These are phyloP conservation scores for Cucurbita pepo DNA, from an alignment of 306 rosid species.

Conservation along the genomic window DNA sequence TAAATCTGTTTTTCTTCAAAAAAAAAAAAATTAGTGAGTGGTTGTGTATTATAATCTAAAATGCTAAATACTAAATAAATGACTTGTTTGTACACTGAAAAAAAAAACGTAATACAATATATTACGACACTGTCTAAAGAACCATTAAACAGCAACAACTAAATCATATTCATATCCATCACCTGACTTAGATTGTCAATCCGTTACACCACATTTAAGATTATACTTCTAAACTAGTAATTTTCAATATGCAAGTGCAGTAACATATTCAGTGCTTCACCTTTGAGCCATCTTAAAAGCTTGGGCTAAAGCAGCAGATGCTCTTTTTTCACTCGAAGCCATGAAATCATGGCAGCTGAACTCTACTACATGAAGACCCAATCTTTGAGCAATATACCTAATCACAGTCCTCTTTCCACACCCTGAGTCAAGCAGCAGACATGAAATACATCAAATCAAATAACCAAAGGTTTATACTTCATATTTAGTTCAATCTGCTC, in stretches of 20 bases:
- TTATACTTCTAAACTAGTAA: not conserved
- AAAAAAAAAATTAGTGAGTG: not conserved
- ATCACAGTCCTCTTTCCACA: constrained; percentile 87
- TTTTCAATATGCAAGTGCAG: not conserved
- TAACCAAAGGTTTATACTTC: not conserved
- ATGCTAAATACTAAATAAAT: too few relatives aligned
- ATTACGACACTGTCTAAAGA: not conserved
- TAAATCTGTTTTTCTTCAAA: too few relatives aligned
- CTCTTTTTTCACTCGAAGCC: constrained; percentile 37
- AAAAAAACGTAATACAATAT: not conserved
- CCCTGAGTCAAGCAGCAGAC: constrained; percentile 26
- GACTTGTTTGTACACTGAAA: not conserved
- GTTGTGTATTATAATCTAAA: too few relatives aligned
- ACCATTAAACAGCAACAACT: not conserved
- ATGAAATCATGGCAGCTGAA: constrained; percentile 67
- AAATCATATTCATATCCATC: not conserved
- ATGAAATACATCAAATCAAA: not conserved
- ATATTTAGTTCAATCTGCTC: not conserved
- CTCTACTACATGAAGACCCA: constrained; percentile 91
- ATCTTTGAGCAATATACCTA: constrained; percentile 65
- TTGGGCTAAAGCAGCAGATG: constrained; percentile 64
- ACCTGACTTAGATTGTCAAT: not conserved
- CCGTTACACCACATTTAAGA: not conserved
- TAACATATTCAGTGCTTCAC: constrained; percentile 18
- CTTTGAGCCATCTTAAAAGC: constrained; percentile 77